Percentiles rank a stretch among this genome's conserved stretches.
Evolutionary conservation across 305 asterid genomes (phyloP).

Genomic region (Fraxinus nigra): DNA sequence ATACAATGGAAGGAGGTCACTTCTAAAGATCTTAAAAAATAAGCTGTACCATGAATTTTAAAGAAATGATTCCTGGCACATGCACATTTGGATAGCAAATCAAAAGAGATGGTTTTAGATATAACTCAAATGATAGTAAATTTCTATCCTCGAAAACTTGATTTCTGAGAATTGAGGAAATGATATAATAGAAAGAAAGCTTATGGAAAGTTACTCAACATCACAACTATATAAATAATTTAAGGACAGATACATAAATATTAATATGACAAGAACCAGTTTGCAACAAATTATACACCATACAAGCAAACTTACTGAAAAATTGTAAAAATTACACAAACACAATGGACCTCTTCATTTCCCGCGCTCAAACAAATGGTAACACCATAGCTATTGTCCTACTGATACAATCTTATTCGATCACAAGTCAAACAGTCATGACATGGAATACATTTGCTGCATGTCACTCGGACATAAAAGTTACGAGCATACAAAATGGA

Average conservation of each 20-base stretch:
- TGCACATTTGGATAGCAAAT: background rate
- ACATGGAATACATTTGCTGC: background rate
- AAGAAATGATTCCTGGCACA: background rate
- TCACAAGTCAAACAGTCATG: background rate
- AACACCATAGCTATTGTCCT: background rate
- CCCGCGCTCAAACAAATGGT: background rate
- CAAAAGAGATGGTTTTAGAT: background rate
- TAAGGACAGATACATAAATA: background rate
- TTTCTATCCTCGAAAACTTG: background rate
- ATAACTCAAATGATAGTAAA: background rate
- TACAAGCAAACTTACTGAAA: background rate
- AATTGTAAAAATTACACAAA: background rate
- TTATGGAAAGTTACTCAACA: background rate
- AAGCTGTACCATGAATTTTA: background rate
- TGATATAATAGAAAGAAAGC: background rate
- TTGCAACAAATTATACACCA: background rate
- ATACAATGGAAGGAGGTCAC: conserved; percentile 11
- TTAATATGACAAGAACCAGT: background rate
- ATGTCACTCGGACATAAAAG: background rate
- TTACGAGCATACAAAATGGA: background rate
- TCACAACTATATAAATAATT: background rate
- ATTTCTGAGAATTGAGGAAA: background rate
- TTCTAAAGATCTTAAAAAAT: background rate
- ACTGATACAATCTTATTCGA: background rate
- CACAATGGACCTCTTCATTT: background rate